Percentiles rank a stretch among this genome's conserved stretches.
Conservation (phyloP, 176 grass and related monocot species). For the Aechmea fasciata region DNA sequence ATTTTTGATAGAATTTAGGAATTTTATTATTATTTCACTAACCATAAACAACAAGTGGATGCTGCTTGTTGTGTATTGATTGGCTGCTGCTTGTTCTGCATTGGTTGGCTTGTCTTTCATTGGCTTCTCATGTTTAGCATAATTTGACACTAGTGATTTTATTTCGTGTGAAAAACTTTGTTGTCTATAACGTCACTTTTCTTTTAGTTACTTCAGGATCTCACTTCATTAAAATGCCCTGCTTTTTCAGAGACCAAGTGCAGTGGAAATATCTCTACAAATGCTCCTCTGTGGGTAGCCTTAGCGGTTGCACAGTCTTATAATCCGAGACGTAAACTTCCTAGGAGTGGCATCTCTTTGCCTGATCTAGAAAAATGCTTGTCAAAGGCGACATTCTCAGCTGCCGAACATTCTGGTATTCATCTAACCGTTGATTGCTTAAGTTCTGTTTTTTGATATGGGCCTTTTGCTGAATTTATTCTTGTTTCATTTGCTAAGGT, state of each 20-base stretch:
- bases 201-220: background rate
- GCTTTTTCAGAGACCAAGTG: background rate
- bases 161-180: too few species aligned
- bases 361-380: conserved; percentile 70
- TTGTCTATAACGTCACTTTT: background rate
- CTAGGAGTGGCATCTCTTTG: conserved; percentile 69
- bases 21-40: too few species aligned
- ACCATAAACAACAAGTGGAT: too few species aligned
- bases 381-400: conserved; percentile 71
- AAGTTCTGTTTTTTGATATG: background rate
- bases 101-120: too few species aligned
- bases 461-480: background rate
- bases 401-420: conserved; percentile 62
- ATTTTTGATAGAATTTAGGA: too few species aligned
- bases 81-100: too few species aligned
- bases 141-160: too few species aligned
- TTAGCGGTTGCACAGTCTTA: conserved; percentile 83
- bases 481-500: too few species aligned
- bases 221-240: background rate
- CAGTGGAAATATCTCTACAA: background rate
- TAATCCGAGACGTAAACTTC: conserved; percentile 81
- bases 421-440: background rate
- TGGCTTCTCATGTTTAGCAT: too few species aligned
- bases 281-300: conserved; percentile 53
- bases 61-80: too few species aligned